Percentiles rank a stretch among this genome's conserved stretches.
These are phyloP conservation scores for Monilinia aucupariae DNA, from an alignment of 2,329 filamentous ascomycete genomes.

Conservation along the genomic window DNA sequence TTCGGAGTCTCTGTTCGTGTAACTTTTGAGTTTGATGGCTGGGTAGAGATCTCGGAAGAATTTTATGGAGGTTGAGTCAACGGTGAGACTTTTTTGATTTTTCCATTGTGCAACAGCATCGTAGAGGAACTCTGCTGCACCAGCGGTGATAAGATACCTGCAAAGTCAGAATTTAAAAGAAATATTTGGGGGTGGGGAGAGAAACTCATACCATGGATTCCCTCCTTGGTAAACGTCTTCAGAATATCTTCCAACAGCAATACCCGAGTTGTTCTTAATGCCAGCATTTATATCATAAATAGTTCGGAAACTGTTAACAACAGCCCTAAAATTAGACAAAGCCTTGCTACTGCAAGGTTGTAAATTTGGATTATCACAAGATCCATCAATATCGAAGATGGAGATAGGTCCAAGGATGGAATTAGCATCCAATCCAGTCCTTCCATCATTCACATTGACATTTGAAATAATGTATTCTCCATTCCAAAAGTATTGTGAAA, in stretches of 20 bases:
- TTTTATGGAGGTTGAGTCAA: conserved; percentile 57
- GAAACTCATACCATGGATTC: conserved; percentile 59
- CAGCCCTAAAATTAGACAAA: conserved; percentile 70
- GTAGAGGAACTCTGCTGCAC: conserved; percentile 75
- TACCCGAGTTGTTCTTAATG: conserved; percentile 53
- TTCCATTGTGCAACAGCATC: conserved; percentile 70
- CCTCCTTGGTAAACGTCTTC: conserved; percentile 72
- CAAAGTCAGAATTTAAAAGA: not conserved
- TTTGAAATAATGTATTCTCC: conserved; percentile 63
- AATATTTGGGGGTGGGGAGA: not conserved
- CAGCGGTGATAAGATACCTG: conserved; percentile 62
- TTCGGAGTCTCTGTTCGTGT: conserved; percentile 53
- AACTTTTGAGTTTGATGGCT: conserved; percentile 56
- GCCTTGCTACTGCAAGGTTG: conserved; percentile 54
- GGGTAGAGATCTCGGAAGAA: conserved; percentile 68
- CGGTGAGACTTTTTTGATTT: conserved; percentile 52
- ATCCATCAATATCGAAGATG: conserved; percentile 62
- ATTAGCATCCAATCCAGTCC: conserved; percentile 67
- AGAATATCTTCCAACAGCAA: conserved; percentile 60
- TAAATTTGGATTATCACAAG: conserved; percentile 65
- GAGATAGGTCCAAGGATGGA: conserved; percentile 61
- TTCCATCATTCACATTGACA: conserved; percentile 55
- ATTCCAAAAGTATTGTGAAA: conserved; percentile 67
- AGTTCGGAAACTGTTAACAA: conserved; percentile 67
- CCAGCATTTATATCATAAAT: conserved; percentile 63